These are phyloP conservation scores for Waltiozyma sp. DNA, from an alignment of 1,139 yeast genomes.

Conservation along the genomic window DNA sequence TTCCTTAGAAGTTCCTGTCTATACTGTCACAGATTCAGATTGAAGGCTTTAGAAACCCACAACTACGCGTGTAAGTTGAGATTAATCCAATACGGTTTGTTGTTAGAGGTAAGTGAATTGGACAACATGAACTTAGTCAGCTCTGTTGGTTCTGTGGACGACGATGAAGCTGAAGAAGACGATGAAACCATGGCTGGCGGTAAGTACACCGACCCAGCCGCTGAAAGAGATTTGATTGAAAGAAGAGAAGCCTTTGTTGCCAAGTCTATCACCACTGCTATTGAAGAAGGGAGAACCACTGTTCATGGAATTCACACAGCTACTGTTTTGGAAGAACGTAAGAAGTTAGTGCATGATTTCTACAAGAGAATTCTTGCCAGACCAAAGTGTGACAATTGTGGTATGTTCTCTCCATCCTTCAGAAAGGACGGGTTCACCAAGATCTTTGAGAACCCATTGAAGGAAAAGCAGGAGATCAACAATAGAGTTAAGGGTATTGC, in stretches of 20 bases:
- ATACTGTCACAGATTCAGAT: conserved; percentile 97
- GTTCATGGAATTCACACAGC: conserved; percentile 67
- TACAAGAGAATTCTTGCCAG: conserved; percentile 63
- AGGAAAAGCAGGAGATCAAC: conserved; percentile 68
- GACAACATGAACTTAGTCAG: conserved; percentile 46
- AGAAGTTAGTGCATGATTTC: conserved; percentile 60
- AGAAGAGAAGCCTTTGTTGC: conserved; percentile 66
- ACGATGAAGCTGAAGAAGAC: conserved; percentile 25
- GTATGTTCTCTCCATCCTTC: conserved; percentile 86
- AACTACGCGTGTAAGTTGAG: conserved; percentile 67
- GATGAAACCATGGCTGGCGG: conserved; percentile 27
- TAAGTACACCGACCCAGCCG: conserved; percentile 20
- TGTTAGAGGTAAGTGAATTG: conserved; percentile 64
- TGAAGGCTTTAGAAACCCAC: conserved; percentile 60
- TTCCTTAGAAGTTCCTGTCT: conserved; percentile 94
- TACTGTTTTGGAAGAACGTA: conserved; percentile 80
- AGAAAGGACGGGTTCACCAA: conserved; percentile 93
- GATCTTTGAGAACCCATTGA: conserved; percentile 78
- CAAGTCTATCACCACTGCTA: conserved; percentile 58
- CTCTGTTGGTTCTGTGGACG: conserved; percentile 1
- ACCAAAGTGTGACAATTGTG: conserved; percentile 90
- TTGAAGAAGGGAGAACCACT: conserved; percentile 64
- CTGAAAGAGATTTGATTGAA: conserved; percentile 33
- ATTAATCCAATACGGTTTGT: conserved; percentile 79
- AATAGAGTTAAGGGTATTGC: conserved; percentile 73